Percentiles rank a stretch among this genome's conserved stretches.
These are phyloP conservation scores for Auricularia cornea DNA, from an alignment of 768 basidiomycete species.

Conservation along the genomic window DNA sequence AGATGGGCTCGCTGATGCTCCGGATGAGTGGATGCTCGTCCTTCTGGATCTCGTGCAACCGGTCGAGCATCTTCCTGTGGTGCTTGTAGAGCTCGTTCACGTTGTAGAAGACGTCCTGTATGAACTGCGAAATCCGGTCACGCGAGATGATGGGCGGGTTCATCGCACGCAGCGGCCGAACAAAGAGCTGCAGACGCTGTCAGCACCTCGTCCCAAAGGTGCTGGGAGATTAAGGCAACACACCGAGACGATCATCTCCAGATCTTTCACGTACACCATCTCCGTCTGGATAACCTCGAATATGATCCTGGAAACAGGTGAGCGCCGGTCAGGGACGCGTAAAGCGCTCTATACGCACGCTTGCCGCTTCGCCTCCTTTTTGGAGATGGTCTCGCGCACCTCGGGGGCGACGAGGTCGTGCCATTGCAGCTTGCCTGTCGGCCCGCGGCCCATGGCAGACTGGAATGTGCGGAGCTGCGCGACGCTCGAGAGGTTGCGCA, in stretches of 20 bases:
- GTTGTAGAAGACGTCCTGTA: slow-evolving; percentile 86
- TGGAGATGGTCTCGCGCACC: slow-evolving; percentile 47
- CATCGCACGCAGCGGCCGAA: slow-evolving; percentile 60
- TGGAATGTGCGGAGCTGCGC: slow-evolving; percentile 88
- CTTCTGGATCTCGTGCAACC: slow-evolving; percentile 77
- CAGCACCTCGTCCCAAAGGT: no score
- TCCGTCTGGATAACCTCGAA: slow-evolving; percentile 94
- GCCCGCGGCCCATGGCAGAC: slow-evolving; percentile 75
- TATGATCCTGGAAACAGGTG: slow-evolving; percentile 50
- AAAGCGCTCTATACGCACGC: slow-evolving; percentile 43
- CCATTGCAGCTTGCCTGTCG: slow-evolving; percentile 82
- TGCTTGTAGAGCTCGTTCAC: slow-evolving; percentile 66
- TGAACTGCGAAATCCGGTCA: slow-evolving; percentile 65
- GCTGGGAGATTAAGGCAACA: slow-evolving; percentile 14
- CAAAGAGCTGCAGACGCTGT: slow-evolving; percentile 67
- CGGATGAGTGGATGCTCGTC: slow-evolving; percentile 78
- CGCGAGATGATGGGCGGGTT: slow-evolving; percentile 73
- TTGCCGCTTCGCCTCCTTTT: slow-evolving; percentile 76
- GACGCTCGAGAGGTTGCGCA: slow-evolving; percentile 71
- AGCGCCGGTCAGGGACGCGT: background rate
- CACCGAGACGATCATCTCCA: slow-evolving; percentile 77
- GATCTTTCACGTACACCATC: slow-evolving; percentile 89
- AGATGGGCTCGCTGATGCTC: slow-evolving; percentile 73
- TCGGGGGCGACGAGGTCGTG: slow-evolving; percentile 75
- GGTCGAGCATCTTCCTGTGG: slow-evolving; percentile 67